Percentiles rank a stretch among this genome's conserved stretches.
Evolutionary conservation across 2,329 filamentous ascomycete species (phyloP).

Genomic region (Arthrobotrys entomopaga): DNA sequence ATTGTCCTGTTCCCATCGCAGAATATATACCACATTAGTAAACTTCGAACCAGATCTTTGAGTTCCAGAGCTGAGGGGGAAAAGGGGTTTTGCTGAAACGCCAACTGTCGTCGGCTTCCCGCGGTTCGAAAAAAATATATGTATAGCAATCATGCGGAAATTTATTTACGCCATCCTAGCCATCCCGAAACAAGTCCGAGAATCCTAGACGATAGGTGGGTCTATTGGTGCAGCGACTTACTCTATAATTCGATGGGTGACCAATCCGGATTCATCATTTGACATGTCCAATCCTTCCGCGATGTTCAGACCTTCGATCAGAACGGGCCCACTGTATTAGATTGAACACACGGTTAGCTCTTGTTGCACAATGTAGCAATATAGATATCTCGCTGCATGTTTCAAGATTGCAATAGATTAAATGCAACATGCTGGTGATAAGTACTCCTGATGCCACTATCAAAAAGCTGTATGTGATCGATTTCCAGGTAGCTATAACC

Average conservation of each 20-base stretch:
- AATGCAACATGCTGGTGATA: too few relatives aligned
- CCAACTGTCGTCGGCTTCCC: conserved; percentile 9
- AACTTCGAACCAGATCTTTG: conserved; percentile 8
- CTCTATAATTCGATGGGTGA: conserved; percentile 58
- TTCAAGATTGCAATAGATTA: conserved; percentile 32
- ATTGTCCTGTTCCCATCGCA: conserved; percentile 53
- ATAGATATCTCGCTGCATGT: conserved; percentile 9
- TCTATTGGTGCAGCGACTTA: conserved; percentile 30
- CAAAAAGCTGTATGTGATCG: too few relatives aligned
- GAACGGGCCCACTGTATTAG: conserved; percentile 56
- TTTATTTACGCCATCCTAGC: conserved; percentile 23
- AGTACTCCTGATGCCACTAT: too few relatives aligned
- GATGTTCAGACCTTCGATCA: conserved; percentile 59
- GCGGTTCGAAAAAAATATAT: conserved; percentile 6
- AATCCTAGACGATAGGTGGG: not conserved
- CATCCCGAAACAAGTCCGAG: conserved; percentile 23
- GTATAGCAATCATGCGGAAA: conserved; percentile 27
- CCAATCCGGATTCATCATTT: conserved; percentile 54
- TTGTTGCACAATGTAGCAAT: not conserved
- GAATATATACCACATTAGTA: conserved; percentile 21
- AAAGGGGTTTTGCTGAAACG: conserved; percentile 5
- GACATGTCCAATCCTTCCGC: conserved; percentile 57
- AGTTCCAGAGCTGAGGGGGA: not conserved
- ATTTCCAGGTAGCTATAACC: too few relatives aligned
- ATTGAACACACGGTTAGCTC: conserved; percentile 25